These are phyloP conservation scores for Trichosporon sp. DNA, from an alignment of 1,284 basidiomycete genomes.

Conservation along the genomic window DNA sequence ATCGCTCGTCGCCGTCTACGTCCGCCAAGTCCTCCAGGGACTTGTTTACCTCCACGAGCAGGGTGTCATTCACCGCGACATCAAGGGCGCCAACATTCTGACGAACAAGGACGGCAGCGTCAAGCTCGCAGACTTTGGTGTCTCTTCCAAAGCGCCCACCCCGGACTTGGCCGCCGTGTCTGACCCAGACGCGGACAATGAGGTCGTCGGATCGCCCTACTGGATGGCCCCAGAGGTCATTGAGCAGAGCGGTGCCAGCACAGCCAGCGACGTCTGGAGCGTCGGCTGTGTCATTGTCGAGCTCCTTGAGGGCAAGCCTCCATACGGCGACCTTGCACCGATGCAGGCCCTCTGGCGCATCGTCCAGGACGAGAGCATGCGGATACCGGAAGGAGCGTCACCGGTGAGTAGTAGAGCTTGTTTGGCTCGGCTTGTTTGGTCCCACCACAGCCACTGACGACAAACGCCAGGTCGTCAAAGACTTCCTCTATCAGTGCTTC, in stretches of 20 bases:
- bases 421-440: too few species aligned
- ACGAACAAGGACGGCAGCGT: conserved; percentile 98
- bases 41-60: conserved; percentile 87
- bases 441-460: too few species aligned
- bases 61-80: conserved; percentile 96
- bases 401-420: conserved; percentile 41
- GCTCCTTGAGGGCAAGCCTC: conserved; percentile 88
- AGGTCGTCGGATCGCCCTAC: conserved; percentile 93
- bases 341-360: conserved; percentile 98
- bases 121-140: conserved; percentile 91
- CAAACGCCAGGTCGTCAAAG: conserved; percentile 70
- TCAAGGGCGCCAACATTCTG: conserved; percentile 95
- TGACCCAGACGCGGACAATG: conserved; percentile 55
- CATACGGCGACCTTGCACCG: conserved; percentile 89
- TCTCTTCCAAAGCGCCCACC: conserved; percentile 57
- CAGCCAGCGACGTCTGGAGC: conserved; percentile 94
- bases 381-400: conserved; percentile 88
- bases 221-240: conserved; percentile 99
- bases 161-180: conserved; percentile 18
- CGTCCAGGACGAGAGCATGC: conserved; percentile 94
- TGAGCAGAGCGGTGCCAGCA: conserved; percentile 92
- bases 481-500: conserved; percentile 95
- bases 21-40: conserved; percentile 83
- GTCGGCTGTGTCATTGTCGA: conserved; percentile 97
- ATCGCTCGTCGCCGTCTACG: conserved; percentile 90